Base-by-base conservation (phyloP, 73 alveolate genomes). In the Paramecium caudatum region DNA sequence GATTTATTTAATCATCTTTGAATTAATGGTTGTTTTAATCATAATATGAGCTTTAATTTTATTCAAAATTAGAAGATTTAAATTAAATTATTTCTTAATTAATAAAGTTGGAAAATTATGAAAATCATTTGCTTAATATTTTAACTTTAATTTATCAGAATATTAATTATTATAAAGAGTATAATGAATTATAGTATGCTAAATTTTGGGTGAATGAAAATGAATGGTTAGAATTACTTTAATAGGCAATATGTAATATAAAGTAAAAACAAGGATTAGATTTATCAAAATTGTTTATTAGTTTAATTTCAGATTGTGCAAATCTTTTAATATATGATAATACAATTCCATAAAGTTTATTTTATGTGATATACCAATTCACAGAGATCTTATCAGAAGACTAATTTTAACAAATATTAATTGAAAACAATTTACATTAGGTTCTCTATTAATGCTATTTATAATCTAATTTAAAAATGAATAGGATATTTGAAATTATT, bases 121-220 rank as follows among this genome's bases (percentile, higher is more conserved):
- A 55, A 55, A 0, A 55, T 1, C 45, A 55, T 19, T 55, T 55
- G 45, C 30, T 55, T 27, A 5, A 55, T 4, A 55, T 55, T 55
- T 55, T 55, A 55, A 55, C 17, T 19, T 27, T 55, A 27, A 55
- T 55, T 23, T 55, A 55, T 10, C 1, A 37, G 4, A 27, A 23
- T 5, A 55, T 55, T 55, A 19, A 55, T 55, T 17, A 55, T 12
- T 37, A 37, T 27, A 55, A 55, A 23, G 17, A 21, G 12, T 0
- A 27, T 27, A 16, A 55, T 55, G 30, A 55, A 3, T 27, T 55
- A 1, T 6, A 55, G 30, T 55, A 10, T 55, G 23, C 80, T 23
- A 55, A 23, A 10, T 55, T 55, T 55, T 55, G 80, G 80, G 30
- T 43, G 1, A 21, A 55, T 55, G 80, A 55, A 55, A 16, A 37